phyloP scores from a whole-genome alignment of 805 yeast species.

The Torulaspora microellipsoides region DNA sequence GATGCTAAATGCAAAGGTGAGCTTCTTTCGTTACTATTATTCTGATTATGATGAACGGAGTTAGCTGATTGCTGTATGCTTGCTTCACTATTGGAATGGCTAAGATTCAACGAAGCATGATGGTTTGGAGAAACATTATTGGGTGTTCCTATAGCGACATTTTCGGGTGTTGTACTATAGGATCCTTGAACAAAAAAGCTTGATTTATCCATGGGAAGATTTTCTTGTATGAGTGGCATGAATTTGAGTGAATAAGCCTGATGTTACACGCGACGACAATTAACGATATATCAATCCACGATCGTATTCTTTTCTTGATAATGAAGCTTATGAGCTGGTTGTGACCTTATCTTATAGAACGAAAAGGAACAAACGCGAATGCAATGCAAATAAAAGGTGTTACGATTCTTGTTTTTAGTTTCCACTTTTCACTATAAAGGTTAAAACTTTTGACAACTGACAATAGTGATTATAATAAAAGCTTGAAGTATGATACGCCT shows the following conservation, averaged over 20 bases:
- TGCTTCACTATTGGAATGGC: conserved; percentile 16
- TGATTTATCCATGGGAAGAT: conserved; percentile 12
- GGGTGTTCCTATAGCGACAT: conserved; percentile 15
- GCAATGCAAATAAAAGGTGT: too few species aligned
- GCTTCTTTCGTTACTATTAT: conserved; percentile 14
- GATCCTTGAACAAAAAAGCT: conserved; percentile 18
- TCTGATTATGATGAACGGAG: conserved; percentile 4
- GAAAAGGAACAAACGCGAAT: too few species aligned
- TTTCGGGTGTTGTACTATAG: conserved; percentile 23
- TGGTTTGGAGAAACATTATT: conserved; percentile 25
- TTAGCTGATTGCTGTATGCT: conserved; percentile 8
- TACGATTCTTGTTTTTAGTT: too few species aligned
- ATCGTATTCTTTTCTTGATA: too few species aligned
- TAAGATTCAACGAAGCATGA: conserved; percentile 12
- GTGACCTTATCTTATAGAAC: too few species aligned
- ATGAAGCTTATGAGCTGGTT: too few species aligned
- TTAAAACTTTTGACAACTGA: too few species aligned
- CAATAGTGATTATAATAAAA: too few species aligned
- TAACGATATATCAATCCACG: too few species aligned
- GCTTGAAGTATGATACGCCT: too few species aligned
- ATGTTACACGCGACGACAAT: too few species aligned
- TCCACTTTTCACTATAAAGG: too few species aligned
- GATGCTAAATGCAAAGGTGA: conserved; percentile 32
- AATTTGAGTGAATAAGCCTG: not conserved
- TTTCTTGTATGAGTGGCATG: conserved; percentile 14